A percentile compares a stretch with the other conserved stretches of the same genome.
These are phyloP conservation scores for Daldinia decipiens DNA, from an alignment of 495 filamentous ascomycete genomes.

Conservation along the genomic window DNA sequence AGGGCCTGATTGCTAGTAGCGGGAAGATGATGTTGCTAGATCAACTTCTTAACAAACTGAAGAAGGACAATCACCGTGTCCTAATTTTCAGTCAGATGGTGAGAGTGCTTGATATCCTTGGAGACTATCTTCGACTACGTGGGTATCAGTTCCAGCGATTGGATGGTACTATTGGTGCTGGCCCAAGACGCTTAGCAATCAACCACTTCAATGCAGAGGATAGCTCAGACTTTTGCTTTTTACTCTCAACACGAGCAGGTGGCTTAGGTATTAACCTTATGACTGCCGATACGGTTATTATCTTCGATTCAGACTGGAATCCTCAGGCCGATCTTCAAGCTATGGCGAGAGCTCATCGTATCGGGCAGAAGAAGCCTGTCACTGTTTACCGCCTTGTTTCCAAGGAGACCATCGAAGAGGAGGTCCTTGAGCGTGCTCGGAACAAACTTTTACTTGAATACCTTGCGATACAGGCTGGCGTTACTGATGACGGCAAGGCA, in stretches of 20 bases:
- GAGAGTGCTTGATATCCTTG: constrained; percentile 95
- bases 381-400: constrained; percentile 95
- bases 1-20: constrained; percentile 91
- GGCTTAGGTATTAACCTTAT: constrained; percentile 98
- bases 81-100: constrained; percentile 99
- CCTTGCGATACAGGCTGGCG: constrained; percentile 94
- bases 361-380: constrained; percentile 94
- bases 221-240: constrained; percentile 94
- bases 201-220: constrained; percentile 97
- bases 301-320: constrained; percentile 99
- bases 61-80: constrained; percentile 90
- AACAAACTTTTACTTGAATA: constrained; percentile 99
- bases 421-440: constrained; percentile 92
- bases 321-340: constrained; percentile 97
- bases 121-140: constrained; percentile 89
- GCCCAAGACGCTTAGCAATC: constrained; percentile 86
- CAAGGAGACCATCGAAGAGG: constrained; percentile 98
- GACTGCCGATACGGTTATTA: constrained; percentile 97
- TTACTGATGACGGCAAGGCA: constrained; percentile 89
- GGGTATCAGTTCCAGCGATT: constrained; percentile 92
- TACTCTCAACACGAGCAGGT: constrained; percentile 93
- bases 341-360: constrained; percentile 97
- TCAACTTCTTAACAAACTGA: constrained; percentile 88
- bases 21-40: constrained; percentile 99
- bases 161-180: constrained; percentile 91